Percentiles rank a stretch among this genome's conserved stretches.
Evolutionary conservation across 768 basidiomycete species (phyloP).

Genomic region (Termitomyces titanicus): DNA sequence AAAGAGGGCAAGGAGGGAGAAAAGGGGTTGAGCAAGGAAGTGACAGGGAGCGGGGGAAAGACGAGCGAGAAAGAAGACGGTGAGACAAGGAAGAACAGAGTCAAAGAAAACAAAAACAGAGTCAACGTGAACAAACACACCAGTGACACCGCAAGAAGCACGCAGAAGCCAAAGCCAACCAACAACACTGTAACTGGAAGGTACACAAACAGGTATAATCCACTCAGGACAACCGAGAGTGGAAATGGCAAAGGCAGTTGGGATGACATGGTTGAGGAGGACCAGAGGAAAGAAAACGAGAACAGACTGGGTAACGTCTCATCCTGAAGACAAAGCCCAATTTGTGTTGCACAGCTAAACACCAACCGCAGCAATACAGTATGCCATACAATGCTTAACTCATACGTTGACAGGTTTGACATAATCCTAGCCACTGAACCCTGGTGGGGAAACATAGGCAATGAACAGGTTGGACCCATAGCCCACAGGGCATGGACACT

Average conservation of each 20-base stretch:
- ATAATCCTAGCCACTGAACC: not conserved
- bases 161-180: no score
- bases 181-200: no score
- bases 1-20: not conserved
- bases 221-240: no score
- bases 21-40: no score
- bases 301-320: not conserved
- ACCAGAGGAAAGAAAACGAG: not conserved
- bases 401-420: not conserved
- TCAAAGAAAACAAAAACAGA: conserved; percentile 13
- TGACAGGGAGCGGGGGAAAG: no score
- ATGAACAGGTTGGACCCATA: not conserved
- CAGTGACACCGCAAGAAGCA: not conserved
- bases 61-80: not conserved
- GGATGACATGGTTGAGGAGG: no score
- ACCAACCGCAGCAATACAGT: not conserved
- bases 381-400: not conserved
- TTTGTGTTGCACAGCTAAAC: not conserved
- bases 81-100: conserved; percentile 7
- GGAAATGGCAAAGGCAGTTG: no score
- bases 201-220: no score
- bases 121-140: conserved; percentile 4
- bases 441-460: not conserved
- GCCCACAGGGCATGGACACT: not conserved
- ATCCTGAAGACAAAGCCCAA: not conserved